Base-by-base conservation (phyloP, 768 basidiomycete species). In the Boletales sp. region DNA sequence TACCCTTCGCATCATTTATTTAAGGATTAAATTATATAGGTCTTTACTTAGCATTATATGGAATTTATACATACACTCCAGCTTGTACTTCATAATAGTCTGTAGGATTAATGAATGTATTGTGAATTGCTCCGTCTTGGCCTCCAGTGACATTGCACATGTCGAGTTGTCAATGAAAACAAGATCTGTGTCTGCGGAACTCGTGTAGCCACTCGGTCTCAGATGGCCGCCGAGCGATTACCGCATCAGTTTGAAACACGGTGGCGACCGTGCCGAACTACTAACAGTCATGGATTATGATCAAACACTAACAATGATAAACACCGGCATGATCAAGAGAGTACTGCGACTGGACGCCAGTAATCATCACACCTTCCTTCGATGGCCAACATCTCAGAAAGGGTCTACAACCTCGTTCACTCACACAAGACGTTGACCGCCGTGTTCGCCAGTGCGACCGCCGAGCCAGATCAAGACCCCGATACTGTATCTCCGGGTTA, bases 381-480 rank as follows among this genome's bases (percentile, higher is more conserved):
- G 31, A 69, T 67, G 63, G 38, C 53, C 6, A 27, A 27, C 11
- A 44, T 68, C 45, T 66, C 68, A 41, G 66, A 69, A 36, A 61
- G 62, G 41, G 66, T 69, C 15, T 58, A 64, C 50, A 54, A 64
- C 42, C 61, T 74, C 7, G 61, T 66, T 8, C 66, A 63, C 29
- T 65, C 67, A 2, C 48, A 57, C 12, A 61, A 65, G 48, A 75
- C 75, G 8, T 58, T 79, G 46, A 77, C 77, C 0, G 59, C 69
- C 2, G 70, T 74, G 39, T 63, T 81, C 27, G 70, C 73, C 5
- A 51, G 64, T 32, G 67, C 74, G 42, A 71, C 69, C 3, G 59
- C 52, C 51, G 30, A 61, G 62, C 50, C 37, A 35, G 66, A 27
- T 53, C 71, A 0, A 11, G 31, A 32, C 38, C 19, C 38, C 10